Base-by-base conservation (phyloP, 2,329 filamentous ascomycete species). In the Aspergillus pseudonomiae region DNA sequence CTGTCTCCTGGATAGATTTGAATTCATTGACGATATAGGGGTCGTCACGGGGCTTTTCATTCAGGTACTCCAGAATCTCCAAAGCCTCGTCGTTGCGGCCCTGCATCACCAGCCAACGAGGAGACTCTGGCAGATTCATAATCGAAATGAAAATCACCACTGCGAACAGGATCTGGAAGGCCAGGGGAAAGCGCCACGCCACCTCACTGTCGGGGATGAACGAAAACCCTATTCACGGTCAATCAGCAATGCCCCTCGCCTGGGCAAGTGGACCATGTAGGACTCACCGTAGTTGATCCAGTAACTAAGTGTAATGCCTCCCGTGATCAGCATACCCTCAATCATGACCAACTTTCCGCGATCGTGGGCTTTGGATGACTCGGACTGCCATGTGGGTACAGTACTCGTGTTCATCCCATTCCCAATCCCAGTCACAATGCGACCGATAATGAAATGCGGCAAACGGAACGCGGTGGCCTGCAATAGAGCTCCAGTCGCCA, bases 51-150 rank as follows among this genome's bases (percentile, higher is more conserved):
- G 80, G 77, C 4, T 62, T 62, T 12, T 62, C 60, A 32, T 58
- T 58, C n/a, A 86, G 71, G 11, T 80, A 81, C 3, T 73, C 74
- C 30, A 85, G 71, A 2, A 85, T 82, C 9, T 80, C 73, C 12
- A 80, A 69, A 0, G 84, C 83, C 66, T 85, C 81, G 19, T 85
- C 81, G 63, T 86, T 82, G 16, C 80, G 78, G 43, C 84, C 85
- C 70, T 85, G 84, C 60, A 86, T 72, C 21, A 88, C 82, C 5
- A 88, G 78, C 83, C 85, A 88, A 57, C 86, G 81, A 7, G 86
- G 86, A 0, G 84, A 86, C 68, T 88, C 86, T 9, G 85, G 85
- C 1, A 87, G 76, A 12, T 78, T 77, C 56, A 83, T 75, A 39
- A 85, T 80, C 34, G 82, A 78, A 28, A 63, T 69, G 55, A 84